Evolutionary conservation across 768 basidiomycete species (phyloP).

Genomic region (Auriscalpium microsporum): DNA sequence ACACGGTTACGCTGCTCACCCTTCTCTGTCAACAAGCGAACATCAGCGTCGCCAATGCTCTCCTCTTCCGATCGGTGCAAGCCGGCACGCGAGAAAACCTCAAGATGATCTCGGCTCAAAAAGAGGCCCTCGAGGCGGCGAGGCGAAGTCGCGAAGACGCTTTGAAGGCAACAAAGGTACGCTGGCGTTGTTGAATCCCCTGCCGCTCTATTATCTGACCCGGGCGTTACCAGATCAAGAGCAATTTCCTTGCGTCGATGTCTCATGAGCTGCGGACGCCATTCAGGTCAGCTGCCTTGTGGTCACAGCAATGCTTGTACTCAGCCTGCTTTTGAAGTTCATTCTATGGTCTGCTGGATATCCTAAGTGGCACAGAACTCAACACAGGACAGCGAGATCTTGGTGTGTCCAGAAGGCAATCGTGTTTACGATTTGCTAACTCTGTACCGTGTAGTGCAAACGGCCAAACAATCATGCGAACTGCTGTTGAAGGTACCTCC

Average conservation of each 20-base stretch:
- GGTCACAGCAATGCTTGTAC: neutral
- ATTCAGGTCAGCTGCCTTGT: constrained; percentile 42
- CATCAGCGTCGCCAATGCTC: constrained; percentile 65
- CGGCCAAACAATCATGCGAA: constrained; percentile 72
- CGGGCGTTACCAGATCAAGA: constrained; percentile 48
- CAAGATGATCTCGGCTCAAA: constrained; percentile 69
- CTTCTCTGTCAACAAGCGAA: constrained; percentile 67
- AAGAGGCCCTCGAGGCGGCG: constrained; percentile 61
- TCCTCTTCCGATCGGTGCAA: constrained; percentile 69
- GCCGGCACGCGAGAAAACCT: constrained; percentile 66
- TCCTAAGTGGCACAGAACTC: constrained; percentile 64
- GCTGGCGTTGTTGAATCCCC: neutral
- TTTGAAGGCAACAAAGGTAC: constrained; percentile 61
- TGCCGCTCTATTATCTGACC: neutral
- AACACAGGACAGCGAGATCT: constrained; percentile 65
- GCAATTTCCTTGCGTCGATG: constrained; percentile 70
- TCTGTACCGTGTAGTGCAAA: constrained; percentile 42
- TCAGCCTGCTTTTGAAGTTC: constrained; percentile 32
- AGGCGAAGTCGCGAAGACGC: constrained; percentile 65
- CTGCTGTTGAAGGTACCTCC: constrained; percentile 51
- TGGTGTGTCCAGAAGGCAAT: constrained; percentile 27
- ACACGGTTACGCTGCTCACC: constrained; percentile 51
- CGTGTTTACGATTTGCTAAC: neutral
- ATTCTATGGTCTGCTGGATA: constrained; percentile 68
- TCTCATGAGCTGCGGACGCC: constrained; percentile 72